Percentiles rank a stretch among this genome's conserved stretches.
Evolutionary conservation across 23 red algal species (phyloP).

Genomic region (Gracilaria caudata): DNA sequence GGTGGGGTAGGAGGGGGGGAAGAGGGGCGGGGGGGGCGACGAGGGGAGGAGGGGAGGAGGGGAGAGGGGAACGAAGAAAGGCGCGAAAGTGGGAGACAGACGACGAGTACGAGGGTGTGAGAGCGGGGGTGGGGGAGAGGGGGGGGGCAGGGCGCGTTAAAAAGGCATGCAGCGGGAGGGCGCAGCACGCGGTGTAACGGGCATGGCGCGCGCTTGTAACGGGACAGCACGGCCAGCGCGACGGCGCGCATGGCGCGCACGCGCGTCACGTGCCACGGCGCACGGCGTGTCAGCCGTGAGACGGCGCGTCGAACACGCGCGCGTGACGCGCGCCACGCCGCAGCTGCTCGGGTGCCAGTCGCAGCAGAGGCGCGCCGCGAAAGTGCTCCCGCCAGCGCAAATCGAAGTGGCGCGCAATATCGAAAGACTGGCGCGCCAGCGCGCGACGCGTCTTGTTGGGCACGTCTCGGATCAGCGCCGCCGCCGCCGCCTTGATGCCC

Average conservation of each 20-base stretch:
- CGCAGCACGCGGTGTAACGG: background rate
- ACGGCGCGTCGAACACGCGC: conserved; percentile 42
- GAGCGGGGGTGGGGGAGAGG: background rate
- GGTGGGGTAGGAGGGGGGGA: background rate
- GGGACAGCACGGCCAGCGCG: background rate
- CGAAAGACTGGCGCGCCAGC: conserved; percentile 68
- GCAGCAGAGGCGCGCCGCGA: conserved; percentile 52
- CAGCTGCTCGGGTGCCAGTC: conserved; percentile 32
- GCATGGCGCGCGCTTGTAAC: conserved; percentile 17
- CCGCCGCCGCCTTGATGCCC: conserved; percentile 58
- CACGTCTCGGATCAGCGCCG: conserved; percentile 52
- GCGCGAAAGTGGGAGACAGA: background rate
- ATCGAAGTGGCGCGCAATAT: conserved; percentile 70
- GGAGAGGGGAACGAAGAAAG: background rate
- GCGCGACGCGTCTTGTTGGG: conserved; percentile 26
- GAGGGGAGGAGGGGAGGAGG: background rate
- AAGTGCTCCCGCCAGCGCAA: conserved; percentile 59
- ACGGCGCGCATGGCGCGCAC: background rate
- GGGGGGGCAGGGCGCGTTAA: background rate
- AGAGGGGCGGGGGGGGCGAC: conserved; percentile 9
- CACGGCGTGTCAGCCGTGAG: background rate
- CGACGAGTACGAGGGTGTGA: background rate
- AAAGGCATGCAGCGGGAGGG: background rate
- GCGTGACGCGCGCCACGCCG: conserved; percentile 26
- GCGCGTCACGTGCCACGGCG: background rate